Percentiles rank a stretch among this genome's conserved stretches.
phyloP scores from a whole-genome alignment of 2,329 filamentous ascomycete genomes.

The Ilyonectria destructans region DNA sequence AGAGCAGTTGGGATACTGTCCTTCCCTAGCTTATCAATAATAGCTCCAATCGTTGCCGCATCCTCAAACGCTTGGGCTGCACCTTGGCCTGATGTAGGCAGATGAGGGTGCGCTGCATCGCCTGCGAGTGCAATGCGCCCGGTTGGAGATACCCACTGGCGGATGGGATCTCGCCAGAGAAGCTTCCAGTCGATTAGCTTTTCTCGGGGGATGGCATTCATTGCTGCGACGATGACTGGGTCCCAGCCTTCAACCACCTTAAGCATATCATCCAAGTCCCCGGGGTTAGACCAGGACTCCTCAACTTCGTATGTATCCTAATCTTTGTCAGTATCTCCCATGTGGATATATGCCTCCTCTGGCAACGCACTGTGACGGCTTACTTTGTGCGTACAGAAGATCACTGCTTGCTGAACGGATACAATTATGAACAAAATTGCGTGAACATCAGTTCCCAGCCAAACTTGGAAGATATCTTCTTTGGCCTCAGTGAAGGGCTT shows the following conservation, averaged over 20 bases:
- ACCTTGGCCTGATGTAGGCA: conserved; percentile 16
- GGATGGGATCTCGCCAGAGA: conserved; percentile 19
- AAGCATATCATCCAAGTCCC: conserved; percentile 15
- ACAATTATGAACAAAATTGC: conserved; percentile 11
- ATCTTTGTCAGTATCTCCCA: too few species aligned
- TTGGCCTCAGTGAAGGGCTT: conserved; percentile 2
- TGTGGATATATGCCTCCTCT: too few species aligned
- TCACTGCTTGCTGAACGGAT: neutral
- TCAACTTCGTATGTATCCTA: conserved; percentile 21
- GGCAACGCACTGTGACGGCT: too few species aligned
- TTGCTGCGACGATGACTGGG: conserved; percentile 1
- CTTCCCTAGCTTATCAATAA: neutral
- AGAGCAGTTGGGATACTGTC: neutral
- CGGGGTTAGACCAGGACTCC: conserved; percentile 14
- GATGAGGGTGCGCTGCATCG: conserved; percentile 12
- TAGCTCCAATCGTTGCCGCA: conserved; percentile 9
- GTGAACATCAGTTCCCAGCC: conserved; percentile 4
- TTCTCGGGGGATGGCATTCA: conserved; percentile 11
- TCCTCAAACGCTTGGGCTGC: conserved; percentile 25
- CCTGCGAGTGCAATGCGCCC: conserved; percentile 7
- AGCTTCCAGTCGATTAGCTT: conserved; percentile 21
- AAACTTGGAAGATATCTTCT: conserved; percentile 11
- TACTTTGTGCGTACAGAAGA: conserved; percentile 17
- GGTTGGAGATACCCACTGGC: conserved; percentile 14
- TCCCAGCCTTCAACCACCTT: conserved; percentile 11